Base-by-base conservation (phyloP, 306 rosid genomes). In the Citrullus mucosospermus region DNA sequence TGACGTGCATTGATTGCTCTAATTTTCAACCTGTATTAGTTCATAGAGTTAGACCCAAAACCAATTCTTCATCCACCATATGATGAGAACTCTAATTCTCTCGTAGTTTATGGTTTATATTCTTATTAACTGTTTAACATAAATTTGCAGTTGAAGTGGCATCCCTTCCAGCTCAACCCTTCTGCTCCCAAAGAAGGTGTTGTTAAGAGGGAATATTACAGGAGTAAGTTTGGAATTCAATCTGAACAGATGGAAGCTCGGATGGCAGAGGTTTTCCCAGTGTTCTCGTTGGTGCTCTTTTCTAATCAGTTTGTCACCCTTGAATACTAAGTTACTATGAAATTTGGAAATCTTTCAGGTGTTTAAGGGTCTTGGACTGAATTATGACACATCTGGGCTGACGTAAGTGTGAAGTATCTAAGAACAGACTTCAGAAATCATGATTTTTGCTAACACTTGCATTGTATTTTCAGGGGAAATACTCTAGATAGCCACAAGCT, bases 401-500 rank as follows among this genome's bases (percentile, higher is more conserved):
- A 92, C 97, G 97, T 95, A 91, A 86, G 96, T 81, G 75, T 70
- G 22, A 79, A 80, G 61, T 39, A 39, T 44, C 58, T 38, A n/a
- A 76, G 22, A 77, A 50, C 7, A 3, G 22, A 30, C 60, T 51
- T 50, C 1, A 50, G 43, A 51, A 72, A 51, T 60, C 15, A 22
- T 74, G 76, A 38, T 78, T 68, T 84, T 73, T 8, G 16, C 18
- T 25, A 75, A 44, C 22, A 18, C 36, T 75, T 10, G 2, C 30
- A 1, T 10, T 20, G 57, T 81, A 53, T 53, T 56, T 53, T n/a
- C 97, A 92, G 98, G 88, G 98, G 98, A 81, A 92, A 86, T 85
- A 89, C 97, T 80, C 60, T 94, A 57, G 97, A 94, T 76, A 92
- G 98, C 82, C 98, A 92, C 85, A 86, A 97, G 87, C 95, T 94